Conservation (phyloP, 148 eudicot species). For the Fallopia convolvulus region DNA sequence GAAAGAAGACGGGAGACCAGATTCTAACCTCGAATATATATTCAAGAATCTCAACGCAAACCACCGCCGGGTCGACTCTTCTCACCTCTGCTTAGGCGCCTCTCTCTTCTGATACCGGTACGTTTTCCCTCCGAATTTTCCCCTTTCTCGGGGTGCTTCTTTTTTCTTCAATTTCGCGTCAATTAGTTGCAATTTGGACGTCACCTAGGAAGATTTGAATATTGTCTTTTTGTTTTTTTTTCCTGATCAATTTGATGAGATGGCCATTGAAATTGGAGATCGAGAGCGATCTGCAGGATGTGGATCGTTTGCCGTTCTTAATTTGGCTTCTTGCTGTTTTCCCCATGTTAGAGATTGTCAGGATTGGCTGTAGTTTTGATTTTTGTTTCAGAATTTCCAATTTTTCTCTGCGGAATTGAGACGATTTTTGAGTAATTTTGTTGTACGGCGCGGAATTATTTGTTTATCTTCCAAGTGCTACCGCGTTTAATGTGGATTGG, state of each 20-base stretch:
- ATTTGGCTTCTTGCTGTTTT: neutral
- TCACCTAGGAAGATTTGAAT: neutral
- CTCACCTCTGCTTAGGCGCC: neutral
- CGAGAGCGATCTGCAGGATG: neutral
- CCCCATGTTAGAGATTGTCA: neutral
- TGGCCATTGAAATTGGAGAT: neutral
- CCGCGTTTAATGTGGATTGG: neutral
- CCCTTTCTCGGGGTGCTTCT: neutral
- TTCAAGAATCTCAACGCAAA: neutral
- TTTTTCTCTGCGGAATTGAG: neutral
- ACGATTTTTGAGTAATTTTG: neutral
- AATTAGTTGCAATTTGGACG: neutral
- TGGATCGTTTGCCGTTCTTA: neutral
- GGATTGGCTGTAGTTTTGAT: neutral
- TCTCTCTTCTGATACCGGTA: neutral
- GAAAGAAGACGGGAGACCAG: neutral
- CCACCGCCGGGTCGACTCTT: neutral
- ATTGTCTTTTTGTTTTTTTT: neutral
- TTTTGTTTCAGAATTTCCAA: neutral
- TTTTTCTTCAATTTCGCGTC: neutral
- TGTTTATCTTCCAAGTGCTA: neutral
- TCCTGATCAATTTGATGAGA: neutral
- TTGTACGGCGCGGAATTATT: neutral
- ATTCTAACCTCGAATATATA: neutral
- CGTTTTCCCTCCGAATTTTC: conserved; percentile 9